Base-by-base conservation (phyloP, 23 red algal species). In the Gracilariopsis chorda region DNA sequence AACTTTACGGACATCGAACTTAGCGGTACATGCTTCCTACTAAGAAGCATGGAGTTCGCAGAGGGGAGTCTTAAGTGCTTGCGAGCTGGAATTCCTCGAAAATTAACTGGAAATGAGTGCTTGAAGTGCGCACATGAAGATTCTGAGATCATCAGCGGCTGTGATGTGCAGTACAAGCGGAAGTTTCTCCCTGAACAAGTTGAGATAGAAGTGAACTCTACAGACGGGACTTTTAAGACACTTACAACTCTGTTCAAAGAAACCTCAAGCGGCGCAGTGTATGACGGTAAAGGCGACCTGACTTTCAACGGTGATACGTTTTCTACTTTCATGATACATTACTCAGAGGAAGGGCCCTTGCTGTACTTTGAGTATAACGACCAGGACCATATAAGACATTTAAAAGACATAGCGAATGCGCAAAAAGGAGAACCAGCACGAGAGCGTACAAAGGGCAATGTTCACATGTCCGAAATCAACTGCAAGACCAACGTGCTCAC, bases 301-400 rank as follows among this genome's bases (percentile, higher is more conserved):
- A 88, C 84, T 1, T 30, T 32, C 30, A 88, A 88, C 67, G 84
- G 84, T 28, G 17, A 57, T n/a, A 14, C 30, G 36, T 13, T 25
- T n/a, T 62, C 84, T 13, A 77, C 63, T 19, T 88, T 77, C 63
- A 0, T 88, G 23, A 52, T 74, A 16, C 45, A 78, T 42, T 3
- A 42, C 7, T 16, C 1, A 1, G 35, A 70, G 35, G 43, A 28
- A 59, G 7, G 7, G 1, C 12, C 12, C 3, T 27, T 55, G 30
- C 41, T 74, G 20, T 88, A 88, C 47, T 88, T 88, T 60, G 84
- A 88, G 34, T 88, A 88, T 71, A 48, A 62, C 36, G 44, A 73
- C 45, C 65, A 88, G 42, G 35, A 53, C 1, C 84, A 88, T 57
- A 45, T 76, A 7, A 37, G 45, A 1, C 17, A 11, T n/a, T 40